phyloP scores from a whole-genome alignment of 1,284 basidiomycete genomes.

The Sanghuangporus sanghuang region DNA sequence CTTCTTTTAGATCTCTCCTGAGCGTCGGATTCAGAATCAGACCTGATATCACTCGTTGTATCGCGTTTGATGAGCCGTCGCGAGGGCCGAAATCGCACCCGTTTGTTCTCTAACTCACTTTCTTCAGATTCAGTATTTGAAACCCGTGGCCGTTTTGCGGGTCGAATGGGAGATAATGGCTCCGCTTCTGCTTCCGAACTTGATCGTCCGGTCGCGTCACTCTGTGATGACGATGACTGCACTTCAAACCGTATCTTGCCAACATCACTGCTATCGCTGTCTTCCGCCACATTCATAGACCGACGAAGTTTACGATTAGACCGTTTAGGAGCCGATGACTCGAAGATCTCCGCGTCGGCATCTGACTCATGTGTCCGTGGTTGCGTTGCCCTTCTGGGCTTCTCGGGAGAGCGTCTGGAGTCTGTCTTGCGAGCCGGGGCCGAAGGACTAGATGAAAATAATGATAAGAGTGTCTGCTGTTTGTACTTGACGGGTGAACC shows the following conservation, averaged over 20 bases:
- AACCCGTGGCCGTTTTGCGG: slow-evolving; percentile 9
- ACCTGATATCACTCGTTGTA: background rate
- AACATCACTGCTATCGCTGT: slow-evolving; percentile 15
- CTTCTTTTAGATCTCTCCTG: slow-evolving; percentile 1
- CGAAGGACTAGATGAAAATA: slow-evolving; percentile 12
- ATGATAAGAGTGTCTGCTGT: slow-evolving; percentile 11
- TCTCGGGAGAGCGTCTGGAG: background rate
- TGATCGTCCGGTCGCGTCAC: background rate
- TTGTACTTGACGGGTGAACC: slow-evolving; percentile 1
- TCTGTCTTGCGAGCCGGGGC: background rate
- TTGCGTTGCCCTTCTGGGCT: background rate
- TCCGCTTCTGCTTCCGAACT: slow-evolving; percentile 4
- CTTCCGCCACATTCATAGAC: background rate
- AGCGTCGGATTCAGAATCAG: slow-evolving; percentile 13
- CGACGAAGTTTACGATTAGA: background rate
- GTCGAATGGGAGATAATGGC: background rate
- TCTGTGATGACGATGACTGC: slow-evolving; percentile 5
- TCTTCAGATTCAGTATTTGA: slow-evolving; percentile 15
- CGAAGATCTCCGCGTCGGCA: background rate
- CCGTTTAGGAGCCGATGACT: background rate
- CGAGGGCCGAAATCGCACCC: background rate
- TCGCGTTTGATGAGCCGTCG: background rate
- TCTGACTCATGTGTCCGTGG: background rate
- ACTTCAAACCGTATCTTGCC: slow-evolving; percentile 16
- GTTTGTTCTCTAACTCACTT: background rate